A percentile compares a stretch with the other conserved stretches of the same genome.
phyloP scores from a whole-genome alignment of 352 stramenopile species.

The Globisporangium sylvaticum region DNA sequence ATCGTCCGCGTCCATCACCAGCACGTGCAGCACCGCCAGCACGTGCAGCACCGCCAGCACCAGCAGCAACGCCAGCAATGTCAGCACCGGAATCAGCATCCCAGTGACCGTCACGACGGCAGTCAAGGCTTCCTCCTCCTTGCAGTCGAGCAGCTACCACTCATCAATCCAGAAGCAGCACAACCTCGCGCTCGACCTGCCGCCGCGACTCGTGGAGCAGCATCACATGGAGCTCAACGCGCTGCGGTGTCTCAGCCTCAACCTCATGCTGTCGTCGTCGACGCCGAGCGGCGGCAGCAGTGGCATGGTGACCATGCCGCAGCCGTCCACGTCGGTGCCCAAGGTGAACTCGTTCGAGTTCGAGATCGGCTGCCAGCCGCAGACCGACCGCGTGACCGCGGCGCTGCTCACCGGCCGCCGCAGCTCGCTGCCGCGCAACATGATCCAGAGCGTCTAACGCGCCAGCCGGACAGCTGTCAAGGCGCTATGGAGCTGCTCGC shows the following conservation, averaged over 20 bases:
- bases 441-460: slow-evolving; percentile 24
- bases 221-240: slow-evolving; percentile 44
- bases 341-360: slow-evolving; percentile 17
- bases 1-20: slow-evolving; percentile 6
- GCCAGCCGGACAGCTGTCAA: background rate
- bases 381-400: slow-evolving; percentile 12
- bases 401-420: slow-evolving; percentile 15
- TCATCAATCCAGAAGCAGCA: slow-evolving; percentile 13
- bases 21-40: slow-evolving; percentile 5
- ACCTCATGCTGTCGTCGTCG: slow-evolving; percentile 39
- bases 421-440: slow-evolving; percentile 20
- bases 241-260: slow-evolving; percentile 49
- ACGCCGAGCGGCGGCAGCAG: background rate
- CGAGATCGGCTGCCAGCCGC: slow-evolving; percentile 12
- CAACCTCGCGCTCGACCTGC: slow-evolving; percentile 10
- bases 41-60: slow-evolving; percentile 3
- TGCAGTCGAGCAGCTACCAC: slow-evolving; percentile 3
- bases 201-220: slow-evolving; percentile 29
- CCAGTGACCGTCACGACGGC: slow-evolving; percentile 10
- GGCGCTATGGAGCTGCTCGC: background rate
- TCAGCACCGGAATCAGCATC: slow-evolving; percentile 11
- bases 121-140: background rate
- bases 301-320: slow-evolving; percentile 10
- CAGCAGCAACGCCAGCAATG: background rate
- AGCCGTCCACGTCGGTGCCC: slow-evolving; percentile 17